phyloP scores from a whole-genome alignment of 164 flowering plant genomes.

The Macadamia integrifolia region DNA sequence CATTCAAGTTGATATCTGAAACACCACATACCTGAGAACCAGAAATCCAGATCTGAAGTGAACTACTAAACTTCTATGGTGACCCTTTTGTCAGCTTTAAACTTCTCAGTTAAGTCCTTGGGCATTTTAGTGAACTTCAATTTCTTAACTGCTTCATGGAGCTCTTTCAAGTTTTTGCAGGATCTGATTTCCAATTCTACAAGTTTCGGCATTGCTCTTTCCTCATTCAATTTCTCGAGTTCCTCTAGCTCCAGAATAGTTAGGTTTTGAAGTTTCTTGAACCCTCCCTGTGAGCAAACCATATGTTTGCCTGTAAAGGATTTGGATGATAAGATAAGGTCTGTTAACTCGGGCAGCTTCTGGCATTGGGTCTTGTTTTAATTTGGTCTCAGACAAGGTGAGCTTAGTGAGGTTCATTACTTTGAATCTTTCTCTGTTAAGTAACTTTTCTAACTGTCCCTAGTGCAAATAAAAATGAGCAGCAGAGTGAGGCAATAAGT shows the following conservation, averaged over 20 bases:
- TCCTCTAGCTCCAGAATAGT: slow-evolving; percentile 9
- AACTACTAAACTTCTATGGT: neutral
- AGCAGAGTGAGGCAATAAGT: too few species aligned
- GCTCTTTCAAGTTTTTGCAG: neutral
- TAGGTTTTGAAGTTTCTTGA: slow-evolving; percentile 9
- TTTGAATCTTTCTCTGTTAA: neutral
- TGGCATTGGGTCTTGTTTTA: slow-evolving; percentile 16
- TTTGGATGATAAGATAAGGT: slow-evolving; percentile 1
- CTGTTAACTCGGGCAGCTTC: slow-evolving; percentile 5
- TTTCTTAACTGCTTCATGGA: slow-evolving; percentile 1
- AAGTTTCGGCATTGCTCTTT: slow-evolving; percentile 9
- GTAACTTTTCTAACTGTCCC: neutral
- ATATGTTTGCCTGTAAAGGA: slow-evolving; percentile 11
- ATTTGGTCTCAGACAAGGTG: slow-evolving; percentile 5
- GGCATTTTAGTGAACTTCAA: slow-evolving; percentile 11
- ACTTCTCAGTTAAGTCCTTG: neutral
- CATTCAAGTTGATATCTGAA: too few species aligned
- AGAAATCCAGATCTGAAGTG: neutral
- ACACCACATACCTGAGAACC: neutral
- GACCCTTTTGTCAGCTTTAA: neutral
- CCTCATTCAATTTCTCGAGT: slow-evolving; percentile 7
- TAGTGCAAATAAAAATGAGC: neutral
- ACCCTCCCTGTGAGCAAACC: slow-evolving; percentile 3
- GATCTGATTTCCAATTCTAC: slow-evolving; percentile 12
- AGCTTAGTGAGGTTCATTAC: slow-evolving; percentile 5